phyloP scores from a whole-genome alignment of 2,329 filamentous ascomycete genomes.

The Monosporascus sp. region DNA sequence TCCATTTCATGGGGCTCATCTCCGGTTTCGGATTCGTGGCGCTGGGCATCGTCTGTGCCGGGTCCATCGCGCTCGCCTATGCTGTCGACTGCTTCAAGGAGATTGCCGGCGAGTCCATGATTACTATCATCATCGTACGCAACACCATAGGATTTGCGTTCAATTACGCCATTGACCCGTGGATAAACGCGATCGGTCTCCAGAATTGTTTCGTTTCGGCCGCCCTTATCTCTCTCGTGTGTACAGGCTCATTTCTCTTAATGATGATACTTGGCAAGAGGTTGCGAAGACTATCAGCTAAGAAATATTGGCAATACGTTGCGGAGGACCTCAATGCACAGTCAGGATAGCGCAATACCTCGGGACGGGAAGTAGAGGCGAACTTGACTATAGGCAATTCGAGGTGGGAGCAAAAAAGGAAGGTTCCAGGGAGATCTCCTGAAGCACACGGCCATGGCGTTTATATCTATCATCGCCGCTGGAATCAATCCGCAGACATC shows the following conservation, averaged over 20 bases:
- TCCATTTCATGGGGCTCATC: background rate
- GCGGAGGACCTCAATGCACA: background rate
- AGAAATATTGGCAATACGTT: background rate
- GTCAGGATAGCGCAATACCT: background rate
- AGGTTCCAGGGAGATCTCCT: no score
- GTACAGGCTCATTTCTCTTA: background rate
- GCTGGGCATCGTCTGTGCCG: background rate
- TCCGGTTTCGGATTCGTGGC: background rate
- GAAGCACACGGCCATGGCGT: no score
- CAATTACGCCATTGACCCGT: conserved; percentile 39
- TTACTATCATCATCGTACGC: conserved; percentile 33
- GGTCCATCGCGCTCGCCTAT: conserved; percentile 24
- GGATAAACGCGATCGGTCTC: conserved; percentile 35
- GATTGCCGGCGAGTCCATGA: conserved; percentile 33
- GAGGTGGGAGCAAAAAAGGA: no score
- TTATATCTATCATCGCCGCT: no score
- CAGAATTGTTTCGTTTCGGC: conserved; percentile 37
- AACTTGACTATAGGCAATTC: no score
- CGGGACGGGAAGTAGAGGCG: no score
- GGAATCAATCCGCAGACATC: no score
- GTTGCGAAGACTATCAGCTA: background rate
- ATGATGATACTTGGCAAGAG: background rate
- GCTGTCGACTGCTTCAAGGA: conserved; percentile 36
- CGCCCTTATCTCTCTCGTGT: conserved; percentile 28
- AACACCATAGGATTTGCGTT: conserved; percentile 35